Conservation (phyloP, 768 basidiomycete species). For the Leucocoprinus leucothites region DNA sequence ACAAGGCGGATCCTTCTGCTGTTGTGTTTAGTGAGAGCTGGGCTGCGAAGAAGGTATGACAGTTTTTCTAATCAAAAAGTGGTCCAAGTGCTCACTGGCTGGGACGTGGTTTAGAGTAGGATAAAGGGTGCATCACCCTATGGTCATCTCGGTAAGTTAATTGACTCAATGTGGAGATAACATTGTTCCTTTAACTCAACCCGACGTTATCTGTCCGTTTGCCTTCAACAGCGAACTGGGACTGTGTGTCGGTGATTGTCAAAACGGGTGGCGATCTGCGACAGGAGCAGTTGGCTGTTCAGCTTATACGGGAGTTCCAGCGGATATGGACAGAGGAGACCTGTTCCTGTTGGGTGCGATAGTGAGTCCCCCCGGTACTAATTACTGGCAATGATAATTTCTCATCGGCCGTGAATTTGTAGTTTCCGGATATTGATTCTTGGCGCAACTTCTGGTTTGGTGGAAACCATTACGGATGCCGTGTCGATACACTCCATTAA, state of each 20-base stretch:
- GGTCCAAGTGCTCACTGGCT: no score
- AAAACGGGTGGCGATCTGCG: constrained; percentile 96
- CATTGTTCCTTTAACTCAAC: not conserved
- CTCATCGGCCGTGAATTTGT: not conserved
- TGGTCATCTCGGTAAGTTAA: constrained; percentile 78
- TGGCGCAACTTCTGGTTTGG: constrained; percentile 87
- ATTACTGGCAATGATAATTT: not conserved
- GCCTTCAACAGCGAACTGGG: constrained; percentile 58
- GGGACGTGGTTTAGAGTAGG: constrained; percentile 51
- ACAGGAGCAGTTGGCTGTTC: constrained; percentile 96
- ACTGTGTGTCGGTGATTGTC: constrained; percentile 95
- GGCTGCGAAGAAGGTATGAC: constrained; percentile 80
- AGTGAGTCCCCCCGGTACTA: constrained; percentile 43
- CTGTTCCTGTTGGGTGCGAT: constrained; percentile 90
- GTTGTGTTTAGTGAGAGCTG: constrained; percentile 96
- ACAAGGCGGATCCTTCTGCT: constrained; percentile 94
- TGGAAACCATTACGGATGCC: constrained; percentile 97
- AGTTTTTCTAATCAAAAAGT: not conserved
- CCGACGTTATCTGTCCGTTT: constrained; percentile 2
- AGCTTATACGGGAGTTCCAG: constrained; percentile 90
- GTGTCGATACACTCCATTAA: constrained; percentile 99
- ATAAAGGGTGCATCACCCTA: constrained; percentile 94
- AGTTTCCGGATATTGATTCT: constrained; percentile 97
- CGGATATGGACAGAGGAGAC: constrained; percentile 94
- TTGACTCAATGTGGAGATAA: not conserved